Conservation (phyloP, 2,329 filamentous ascomycete genomes). For the Paracorniculantispora psalliotae region DNA sequence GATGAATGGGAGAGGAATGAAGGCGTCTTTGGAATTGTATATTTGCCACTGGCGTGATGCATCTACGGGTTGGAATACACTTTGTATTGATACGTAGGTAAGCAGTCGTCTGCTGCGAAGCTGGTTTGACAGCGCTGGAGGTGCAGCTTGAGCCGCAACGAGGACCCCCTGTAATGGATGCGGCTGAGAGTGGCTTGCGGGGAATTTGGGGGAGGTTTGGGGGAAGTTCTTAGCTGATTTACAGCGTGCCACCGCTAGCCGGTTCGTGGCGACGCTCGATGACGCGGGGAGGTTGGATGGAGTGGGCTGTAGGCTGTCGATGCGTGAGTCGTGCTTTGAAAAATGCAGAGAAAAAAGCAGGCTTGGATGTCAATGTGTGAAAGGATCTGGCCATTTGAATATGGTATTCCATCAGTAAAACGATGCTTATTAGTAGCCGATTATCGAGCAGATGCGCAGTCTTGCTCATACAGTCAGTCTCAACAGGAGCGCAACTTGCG, state of each 20-base stretch:
- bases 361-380: neutral
- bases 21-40: neutral
- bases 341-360: neutral
- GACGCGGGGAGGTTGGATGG: slow-evolving; percentile 4
- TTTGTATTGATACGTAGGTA: no score
- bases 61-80: neutral
- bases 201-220: neutral
- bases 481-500: no score
- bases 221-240: neutral
- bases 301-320: no score
- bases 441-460: no score
- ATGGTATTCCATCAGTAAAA: neutral
- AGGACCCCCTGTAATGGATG: slow-evolving; percentile 3
- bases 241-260: neutral
- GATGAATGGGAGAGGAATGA: neutral
- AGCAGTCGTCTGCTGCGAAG: no score
- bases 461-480: no score
- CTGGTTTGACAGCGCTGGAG: neutral
- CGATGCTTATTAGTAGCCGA: no score
- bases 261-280: neutral
- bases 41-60: neutral
- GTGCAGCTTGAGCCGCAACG: neutral
- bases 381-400: neutral
- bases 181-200: slow-evolving; percentile 6
- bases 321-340: no score